Base-by-base conservation (phyloP, 345 rosid species). In the Arabis hirsuta region DNA sequence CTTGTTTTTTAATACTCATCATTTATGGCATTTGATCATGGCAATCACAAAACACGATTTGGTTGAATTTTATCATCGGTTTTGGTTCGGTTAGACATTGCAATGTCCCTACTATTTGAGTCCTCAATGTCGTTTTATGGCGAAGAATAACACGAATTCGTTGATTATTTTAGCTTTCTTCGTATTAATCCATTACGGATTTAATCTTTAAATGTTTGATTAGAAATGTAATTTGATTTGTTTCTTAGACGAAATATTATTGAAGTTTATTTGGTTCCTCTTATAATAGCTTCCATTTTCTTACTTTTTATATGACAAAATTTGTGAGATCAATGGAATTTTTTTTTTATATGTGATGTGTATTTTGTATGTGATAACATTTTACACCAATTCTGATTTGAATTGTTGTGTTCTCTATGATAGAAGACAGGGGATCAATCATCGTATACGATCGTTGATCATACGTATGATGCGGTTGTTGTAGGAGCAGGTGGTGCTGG, bases 401-500 rank as follows among this genome's bases (percentile, higher is more conserved):
- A 31, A 50, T 9, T 12, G 38, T 45, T 24, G 34, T 62, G 51
- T 55, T 39, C 34, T 59, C 3, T 73, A 71, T 13, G 22, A 32
- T 50, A 44, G 46, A 84, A 85, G 86, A 68, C 66, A 65, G 74
- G 72, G 9, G 86, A 74, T 22, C 3, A 73, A 42, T 73, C 84
- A 39, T 79, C 85, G 6, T 94, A 94, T 65, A 89, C 91, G n/a
- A 55, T 94, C 46, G 97, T 89, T 19, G 97, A 94, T 86, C 97
- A 94, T 79, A 85, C 86, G 13, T 89, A 94, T 31, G 98, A 95
- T 82, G 96, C 97, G 6, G 84, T 95, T 6, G 97, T 91, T 24
- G 93, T 91, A 13, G 97, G 99, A 76, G 97, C 97, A 4, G 99
- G 99, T 39, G 99, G 97, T 53, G 99, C 96, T 0, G 97, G 99